Base-by-base conservation (phyloP, 768 basidiomycete species). In the Pleurotus ostreatus region DNA sequence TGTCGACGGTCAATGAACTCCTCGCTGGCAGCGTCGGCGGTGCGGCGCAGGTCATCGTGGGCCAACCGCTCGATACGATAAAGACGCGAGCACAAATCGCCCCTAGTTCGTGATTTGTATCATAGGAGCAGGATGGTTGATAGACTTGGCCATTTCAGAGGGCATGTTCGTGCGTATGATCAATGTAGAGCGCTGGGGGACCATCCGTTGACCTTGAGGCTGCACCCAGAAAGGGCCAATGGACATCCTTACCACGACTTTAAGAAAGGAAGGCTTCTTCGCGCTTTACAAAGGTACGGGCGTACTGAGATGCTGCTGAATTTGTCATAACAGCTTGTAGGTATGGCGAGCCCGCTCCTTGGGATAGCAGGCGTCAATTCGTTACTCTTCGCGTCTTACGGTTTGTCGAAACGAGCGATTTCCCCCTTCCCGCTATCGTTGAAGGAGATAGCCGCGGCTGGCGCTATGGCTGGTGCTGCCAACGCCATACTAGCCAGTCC, bases 291-390 rank as follows among this genome's bases (percentile, higher is more conserved):
- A 98, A 78, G 96, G 95, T 92, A 12, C 30, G 70, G 16, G 22
- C 6, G 12, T 37, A 16, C 23, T 13, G 13, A 15, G 22, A 11
- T 20, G 2, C 3, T 13, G 8, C 13, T 23, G 4, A 13, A 4
- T 45, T 18, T n/a, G 9, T 13, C 13, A 53, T 6, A 22, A 37
- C 56, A 4, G 55, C 25, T 18, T n/a, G 25, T 44, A 93, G 93
- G 94, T 38, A 95, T 94, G 93, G 78, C 86, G 1, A 92, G 89
- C 53, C 96, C 97, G 0, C 78, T 98, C 7, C 57, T 97, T 44
- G 97, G 97, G 15, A 89, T 98, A 23, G 92, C 95, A 1, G 95
- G 92, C 7, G 96, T 98, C 63, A 98, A 98, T 72, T 96, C 94
- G 3, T 79, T 98, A 11, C 81, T 98, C 11, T 99, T 98, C 72